Percentiles rank a stretch among this genome's conserved stretches.
Conservation (phyloP, 2,329 filamentous ascomycete species). For the Tolypocladium tundrense region DNA sequence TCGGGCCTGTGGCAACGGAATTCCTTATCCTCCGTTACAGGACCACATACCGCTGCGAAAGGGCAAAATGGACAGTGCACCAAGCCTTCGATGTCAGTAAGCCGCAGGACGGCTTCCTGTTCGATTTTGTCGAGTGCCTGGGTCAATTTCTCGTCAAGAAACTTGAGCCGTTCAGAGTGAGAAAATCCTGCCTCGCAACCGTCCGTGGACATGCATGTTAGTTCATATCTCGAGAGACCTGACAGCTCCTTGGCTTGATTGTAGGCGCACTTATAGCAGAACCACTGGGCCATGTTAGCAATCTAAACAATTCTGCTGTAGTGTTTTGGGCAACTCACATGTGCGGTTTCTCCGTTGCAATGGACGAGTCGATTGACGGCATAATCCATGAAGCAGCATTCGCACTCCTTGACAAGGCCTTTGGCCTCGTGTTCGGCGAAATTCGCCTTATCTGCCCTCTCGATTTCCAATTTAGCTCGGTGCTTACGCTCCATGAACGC, state of each 20-base stretch:
- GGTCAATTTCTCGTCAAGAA: conserved; percentile 47
- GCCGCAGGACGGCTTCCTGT: conserved; percentile 57
- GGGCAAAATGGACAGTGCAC: conserved; percentile 74
- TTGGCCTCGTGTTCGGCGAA: conserved; percentile 28
- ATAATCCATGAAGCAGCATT: conserved; percentile 61
- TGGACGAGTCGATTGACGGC: conserved; percentile 57
- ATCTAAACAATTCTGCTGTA: not conserved
- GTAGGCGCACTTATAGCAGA: conserved; percentile 59
- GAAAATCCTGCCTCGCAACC: conserved; percentile 55
- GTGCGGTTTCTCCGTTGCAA: conserved; percentile 48
- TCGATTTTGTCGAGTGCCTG: conserved; percentile 60
- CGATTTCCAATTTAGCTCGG: conserved; percentile 19
- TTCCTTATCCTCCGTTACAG: conserved; percentile 57
- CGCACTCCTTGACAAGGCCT: conserved; percentile 55
- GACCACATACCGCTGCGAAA: conserved; percentile 63
- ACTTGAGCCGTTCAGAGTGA: conserved; percentile 39
- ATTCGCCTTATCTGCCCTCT: conserved; percentile 27
- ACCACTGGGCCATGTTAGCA: conserved; percentile 31
- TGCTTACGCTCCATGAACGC: conserved; percentile 7
- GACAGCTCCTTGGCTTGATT: conserved; percentile 58
- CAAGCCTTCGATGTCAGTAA: conserved; percentile 61
- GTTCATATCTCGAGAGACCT: conserved; percentile 56
- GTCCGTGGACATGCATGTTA: conserved; percentile 61
- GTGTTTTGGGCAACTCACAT: conserved; percentile 27
- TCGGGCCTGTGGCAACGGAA: conserved; percentile 60